Evolutionary conservation across 306 rosid species (phyloP), one percentile per base, ranked within the genome.

Genomic region (Pueraria montana): DNA sequence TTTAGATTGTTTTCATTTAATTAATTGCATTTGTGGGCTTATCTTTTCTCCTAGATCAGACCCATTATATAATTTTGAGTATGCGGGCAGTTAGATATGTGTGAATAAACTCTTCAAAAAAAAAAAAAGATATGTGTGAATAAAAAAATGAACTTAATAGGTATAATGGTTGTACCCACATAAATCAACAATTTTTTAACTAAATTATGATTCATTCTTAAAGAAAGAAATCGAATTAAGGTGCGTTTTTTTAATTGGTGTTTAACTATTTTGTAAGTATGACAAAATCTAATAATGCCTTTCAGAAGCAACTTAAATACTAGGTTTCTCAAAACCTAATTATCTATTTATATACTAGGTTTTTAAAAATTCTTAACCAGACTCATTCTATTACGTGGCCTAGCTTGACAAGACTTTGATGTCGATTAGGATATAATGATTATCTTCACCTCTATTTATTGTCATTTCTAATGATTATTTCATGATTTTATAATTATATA

Each of bases 41-140:
- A 36, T 32, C 74, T 34, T 79, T 78, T 67, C n/a, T 21, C 53
- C 78, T 30, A 50, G 27, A 53, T n/a, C n/a, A n/a, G n/a, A 27
- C 30, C 4, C n/a, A 3, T 64, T 30, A 27, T 17, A 34, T 65
- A 17, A 8, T 5, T 9, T 26, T 24, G n/a, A 59, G 0, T 36
- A 36, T 36, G 40, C 40, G 8, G 8, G 40, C 8, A 36, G 40
- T 36, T 26, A 16, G 20, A 49, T 49, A 49, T 49, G 56, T 49
- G 56, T 5, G 5, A 49, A 49, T 14, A 2, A 49, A 5, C n/a
- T n/a, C n/a, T n/a, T n/a, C n/a, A n/a, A n/a, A n/a, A n/a, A n/a
- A n/a, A n/a, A n/a, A n/a, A n/a, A n/a, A n/a, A 16, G 20, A 49
- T 49, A 49, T 49, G 56, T 49, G 56, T 5, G 5, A 36, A 36